Evolutionary conservation across 768 basidiomycete species (phyloP).

Genomic region (Pulveroboletus sp.): DNA sequence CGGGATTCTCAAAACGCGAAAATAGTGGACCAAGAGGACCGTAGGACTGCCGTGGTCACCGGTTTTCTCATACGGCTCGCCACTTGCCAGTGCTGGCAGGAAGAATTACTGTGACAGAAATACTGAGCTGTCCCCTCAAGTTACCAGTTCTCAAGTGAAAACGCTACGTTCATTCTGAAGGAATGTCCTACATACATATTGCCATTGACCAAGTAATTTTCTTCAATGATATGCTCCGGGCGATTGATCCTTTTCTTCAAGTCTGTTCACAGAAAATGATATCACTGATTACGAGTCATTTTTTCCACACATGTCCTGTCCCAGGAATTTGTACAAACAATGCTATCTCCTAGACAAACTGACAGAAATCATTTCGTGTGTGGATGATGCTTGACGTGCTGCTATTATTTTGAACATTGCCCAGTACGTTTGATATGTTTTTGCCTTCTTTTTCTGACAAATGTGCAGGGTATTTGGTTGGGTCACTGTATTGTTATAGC

Average conservation of each 20-base stretch:
- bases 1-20: background rate
- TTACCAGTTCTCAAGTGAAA: slow-evolving; percentile 4
- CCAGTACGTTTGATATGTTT: slow-evolving; percentile 6
- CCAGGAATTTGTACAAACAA: background rate
- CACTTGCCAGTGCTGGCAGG: slow-evolving; percentile 5
- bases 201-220: too few species aligned
- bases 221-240: too few species aligned
- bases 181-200: too few species aligned
- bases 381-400: slow-evolving; percentile 2
- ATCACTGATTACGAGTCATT: background rate
- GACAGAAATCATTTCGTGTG: slow-evolving; percentile 3
- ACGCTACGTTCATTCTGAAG: background rate
- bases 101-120: background rate
- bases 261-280: slow-evolving; percentile 15
- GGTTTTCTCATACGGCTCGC: background rate
- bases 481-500: slow-evolving; percentile 15
- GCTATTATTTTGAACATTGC: slow-evolving; percentile 13
- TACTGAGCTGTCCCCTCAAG: background rate
- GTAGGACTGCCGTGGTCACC: slow-evolving; percentile 5
- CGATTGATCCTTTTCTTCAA: background rate
- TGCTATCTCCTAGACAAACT: slow-evolving; percentile 7
- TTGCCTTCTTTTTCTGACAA: background rate
- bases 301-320: slow-evolving; percentile 7
- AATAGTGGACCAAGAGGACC: background rate
- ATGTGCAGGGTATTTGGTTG: slow-evolving; percentile 7